A percentile compares a stretch with the other conserved stretches of the same genome.
phyloP scores from a whole-genome alignment of 1,284 basidiomycete genomes.

The Ustilago cynodontis region DNA sequence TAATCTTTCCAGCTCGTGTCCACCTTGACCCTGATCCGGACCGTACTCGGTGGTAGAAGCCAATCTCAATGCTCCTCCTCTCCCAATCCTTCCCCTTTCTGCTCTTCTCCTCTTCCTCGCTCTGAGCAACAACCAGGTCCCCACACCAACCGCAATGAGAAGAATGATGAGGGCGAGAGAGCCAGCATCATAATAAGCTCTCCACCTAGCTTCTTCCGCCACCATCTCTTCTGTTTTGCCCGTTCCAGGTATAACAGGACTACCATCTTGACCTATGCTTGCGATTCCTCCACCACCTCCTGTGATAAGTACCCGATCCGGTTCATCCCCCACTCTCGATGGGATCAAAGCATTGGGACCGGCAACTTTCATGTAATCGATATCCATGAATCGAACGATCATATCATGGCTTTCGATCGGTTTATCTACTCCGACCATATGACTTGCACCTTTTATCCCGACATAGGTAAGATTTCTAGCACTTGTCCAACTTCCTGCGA shows the following conservation, averaged over 20 bases:
- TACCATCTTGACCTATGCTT: conserved; percentile 40
- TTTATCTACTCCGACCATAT: conserved; percentile 84
- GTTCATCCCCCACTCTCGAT: conserved; percentile 79
- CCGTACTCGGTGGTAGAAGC: conserved; percentile 31
- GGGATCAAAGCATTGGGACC: conserved; percentile 80
- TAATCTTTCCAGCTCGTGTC: conserved; percentile 56
- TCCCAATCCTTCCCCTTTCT: conserved; percentile 24
- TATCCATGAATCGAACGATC: conserved; percentile 76
- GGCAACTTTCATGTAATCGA: conserved; percentile 83
- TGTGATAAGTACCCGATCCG: conserved; percentile 72
- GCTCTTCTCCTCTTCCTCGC: conserved; percentile 72
- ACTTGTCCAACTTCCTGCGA: conserved; percentile 89
- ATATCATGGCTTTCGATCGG: conserved; percentile 93
- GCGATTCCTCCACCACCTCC: conserved; percentile 50
- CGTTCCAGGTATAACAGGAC: conserved; percentile 71
- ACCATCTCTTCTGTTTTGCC: conserved; percentile 70
- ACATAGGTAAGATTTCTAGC: conserved; percentile 93
- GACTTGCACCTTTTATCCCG: conserved; percentile 78
- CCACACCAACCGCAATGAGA: conserved; percentile 79
- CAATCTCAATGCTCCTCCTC: conserved; percentile 36
- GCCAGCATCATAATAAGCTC: conserved; percentile 77
- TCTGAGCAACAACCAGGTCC: conserved; percentile 80
- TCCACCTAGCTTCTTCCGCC: conserved; percentile 61
- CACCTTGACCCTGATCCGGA: conserved; percentile 25
- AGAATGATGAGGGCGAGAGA: conserved; percentile 85